Conservation (phyloP, 345 rosid genomes). For the Xanthoceras sorbifolium region DNA sequence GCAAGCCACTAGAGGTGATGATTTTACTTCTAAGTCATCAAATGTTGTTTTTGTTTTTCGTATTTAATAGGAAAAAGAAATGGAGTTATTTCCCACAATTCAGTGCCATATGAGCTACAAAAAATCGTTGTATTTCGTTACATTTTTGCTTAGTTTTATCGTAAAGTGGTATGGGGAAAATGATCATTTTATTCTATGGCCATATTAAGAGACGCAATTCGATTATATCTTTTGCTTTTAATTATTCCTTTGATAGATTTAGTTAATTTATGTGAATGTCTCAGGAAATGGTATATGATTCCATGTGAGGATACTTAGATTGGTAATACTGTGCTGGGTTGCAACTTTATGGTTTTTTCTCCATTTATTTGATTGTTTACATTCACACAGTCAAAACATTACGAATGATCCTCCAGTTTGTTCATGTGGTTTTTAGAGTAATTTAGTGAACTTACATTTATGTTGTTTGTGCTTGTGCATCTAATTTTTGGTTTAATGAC, state of each 20-base stretch:
- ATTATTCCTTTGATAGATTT: neutral
- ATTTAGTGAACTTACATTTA: neutral
- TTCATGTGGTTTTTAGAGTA: neutral
- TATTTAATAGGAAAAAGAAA: neutral
- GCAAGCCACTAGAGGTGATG: constrained; percentile 85
- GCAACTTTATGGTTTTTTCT: neutral
- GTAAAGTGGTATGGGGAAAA: neutral
- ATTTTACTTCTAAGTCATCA: neutral
- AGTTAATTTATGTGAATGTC: neutral
- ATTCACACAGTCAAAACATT: neutral
- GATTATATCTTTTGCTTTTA: neutral
- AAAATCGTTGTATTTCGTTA: neutral
- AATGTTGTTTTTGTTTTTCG: constrained; percentile 1
- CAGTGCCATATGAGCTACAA: neutral
- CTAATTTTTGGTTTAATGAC: neutral
- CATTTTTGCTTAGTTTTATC: neutral
- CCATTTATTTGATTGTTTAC: neutral
- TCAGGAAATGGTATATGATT: neutral
- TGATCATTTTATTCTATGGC: too few species aligned
- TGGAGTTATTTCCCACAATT: neutral
- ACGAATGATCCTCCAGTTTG: neutral
- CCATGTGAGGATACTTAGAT: neutral
- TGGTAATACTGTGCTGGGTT: neutral
- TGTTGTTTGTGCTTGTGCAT: neutral
- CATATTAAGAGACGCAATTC: too few species aligned